Evolutionary conservation across 2,329 filamentous ascomycete genomes (phyloP).

Genomic region (Colletotrichum acutatum): DNA sequence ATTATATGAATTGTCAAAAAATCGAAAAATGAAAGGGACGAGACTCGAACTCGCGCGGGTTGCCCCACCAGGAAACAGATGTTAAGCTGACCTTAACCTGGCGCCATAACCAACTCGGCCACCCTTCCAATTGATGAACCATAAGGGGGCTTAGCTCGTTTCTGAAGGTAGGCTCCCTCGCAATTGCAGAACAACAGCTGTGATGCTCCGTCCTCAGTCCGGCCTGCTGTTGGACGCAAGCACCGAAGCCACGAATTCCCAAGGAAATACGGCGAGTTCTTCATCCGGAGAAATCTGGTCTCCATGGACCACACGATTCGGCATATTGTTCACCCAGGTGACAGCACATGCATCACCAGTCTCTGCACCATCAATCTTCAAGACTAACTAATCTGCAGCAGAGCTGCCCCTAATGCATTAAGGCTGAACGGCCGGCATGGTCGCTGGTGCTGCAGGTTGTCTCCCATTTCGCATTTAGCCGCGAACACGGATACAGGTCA

Average conservation of each 20-base stretch:
- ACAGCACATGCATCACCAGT: background rate
- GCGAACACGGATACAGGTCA: background rate
- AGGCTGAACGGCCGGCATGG: background rate
- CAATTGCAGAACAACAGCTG: rapidly evolving
- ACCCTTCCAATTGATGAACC: background rate
- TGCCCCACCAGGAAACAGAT: constrained; percentile 19
- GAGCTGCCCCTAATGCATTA: background rate
- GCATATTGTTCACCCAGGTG: background rate
- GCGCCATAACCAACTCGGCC: constrained; percentile 20
- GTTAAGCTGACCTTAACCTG: constrained; percentile 21
- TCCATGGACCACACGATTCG: background rate
- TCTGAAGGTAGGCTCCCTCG: rapidly evolving
- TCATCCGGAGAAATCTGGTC: background rate
- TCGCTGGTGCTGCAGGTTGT: background rate
- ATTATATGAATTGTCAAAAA: background rate
- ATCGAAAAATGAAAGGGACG: background rate
- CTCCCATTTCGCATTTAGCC: constrained; percentile 29
- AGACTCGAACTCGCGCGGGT: constrained; percentile 17
- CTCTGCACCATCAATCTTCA: background rate
- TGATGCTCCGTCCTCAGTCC: too few species aligned
- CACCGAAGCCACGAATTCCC: background rate
- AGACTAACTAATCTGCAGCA: background rate
- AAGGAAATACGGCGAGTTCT: background rate
- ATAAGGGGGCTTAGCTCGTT: rapidly evolving
- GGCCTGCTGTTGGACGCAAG: background rate